phyloP scores from a whole-genome alignment of 768 basidiomycete species.

The Guyanaporus albipodus region DNA sequence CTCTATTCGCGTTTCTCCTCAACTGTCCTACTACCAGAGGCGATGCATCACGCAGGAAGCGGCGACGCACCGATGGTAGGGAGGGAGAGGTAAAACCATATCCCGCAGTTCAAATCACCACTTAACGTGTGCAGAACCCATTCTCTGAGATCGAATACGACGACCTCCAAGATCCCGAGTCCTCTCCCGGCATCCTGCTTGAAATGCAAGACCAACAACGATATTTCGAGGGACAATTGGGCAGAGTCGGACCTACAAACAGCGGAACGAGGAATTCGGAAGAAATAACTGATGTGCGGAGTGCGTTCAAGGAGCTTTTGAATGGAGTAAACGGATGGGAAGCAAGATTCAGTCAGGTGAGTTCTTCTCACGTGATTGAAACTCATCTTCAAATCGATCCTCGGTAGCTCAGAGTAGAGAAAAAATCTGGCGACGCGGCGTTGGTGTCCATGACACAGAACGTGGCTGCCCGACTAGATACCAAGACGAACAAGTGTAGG shows the following conservation, averaged over 20 bases:
- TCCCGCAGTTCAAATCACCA: not conserved
- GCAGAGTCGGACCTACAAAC: slow-evolving; percentile 18
- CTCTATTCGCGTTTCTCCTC: not conserved
- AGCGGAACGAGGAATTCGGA: slow-evolving; percentile 8
- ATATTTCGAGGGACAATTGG: slow-evolving; percentile 71
- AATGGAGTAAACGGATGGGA: slow-evolving; percentile 55
- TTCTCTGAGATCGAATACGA: slow-evolving; percentile 74
- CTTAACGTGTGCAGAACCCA: slow-evolving; percentile 21
- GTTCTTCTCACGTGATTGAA: slow-evolving; percentile 3
- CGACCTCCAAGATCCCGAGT: slow-evolving; percentile 72
- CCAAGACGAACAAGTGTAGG: slow-evolving; percentile 62
- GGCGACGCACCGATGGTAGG: slow-evolving; percentile 45
- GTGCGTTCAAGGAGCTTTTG: slow-evolving; percentile 46
- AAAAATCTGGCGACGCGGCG: slow-evolving; percentile 64
- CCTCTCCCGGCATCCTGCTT: slow-evolving; percentile 65
- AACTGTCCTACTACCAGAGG: slow-evolving; percentile 36
- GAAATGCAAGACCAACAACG: slow-evolving; percentile 85
- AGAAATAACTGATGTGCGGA: slow-evolving; percentile 41
- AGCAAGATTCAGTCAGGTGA: slow-evolving; percentile 51
- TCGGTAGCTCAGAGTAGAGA: slow-evolving; percentile 61
- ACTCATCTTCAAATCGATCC: not conserved
- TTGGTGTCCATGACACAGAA: slow-evolving; percentile 61
- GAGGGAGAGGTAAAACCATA: slow-evolving; percentile 40
- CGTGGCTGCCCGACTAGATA: slow-evolving; percentile 55
- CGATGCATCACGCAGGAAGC: slow-evolving; percentile 55